These are phyloP conservation scores for Globisporangium solare DNA, from an alignment of 352 stramenopile genomes.

Conservation along the genomic window DNA sequence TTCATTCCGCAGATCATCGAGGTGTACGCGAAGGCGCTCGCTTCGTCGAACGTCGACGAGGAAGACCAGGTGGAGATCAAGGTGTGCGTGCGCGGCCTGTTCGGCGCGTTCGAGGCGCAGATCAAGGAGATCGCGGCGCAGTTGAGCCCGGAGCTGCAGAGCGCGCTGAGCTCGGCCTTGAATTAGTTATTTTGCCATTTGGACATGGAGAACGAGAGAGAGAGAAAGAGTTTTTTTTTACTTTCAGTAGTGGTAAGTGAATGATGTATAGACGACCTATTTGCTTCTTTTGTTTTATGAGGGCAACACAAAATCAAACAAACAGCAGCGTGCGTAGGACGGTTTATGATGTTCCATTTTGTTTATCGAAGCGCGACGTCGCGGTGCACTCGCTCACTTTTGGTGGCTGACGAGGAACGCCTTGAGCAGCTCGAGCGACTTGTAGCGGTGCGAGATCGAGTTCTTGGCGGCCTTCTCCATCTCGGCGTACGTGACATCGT, in stretches of 20 bases:
- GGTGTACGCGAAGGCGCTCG: constrained; percentile 77
- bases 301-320: background rate
- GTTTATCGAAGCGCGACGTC: no score
- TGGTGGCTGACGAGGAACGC: constrained; percentile 21
- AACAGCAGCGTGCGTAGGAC: background rate
- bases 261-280: constrained; percentile 15
- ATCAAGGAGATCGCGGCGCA: constrained; percentile 75
- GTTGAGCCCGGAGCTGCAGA: constrained; percentile 70
- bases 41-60: constrained; percentile 62
- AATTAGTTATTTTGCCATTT: constrained; percentile 30
- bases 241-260: background rate
- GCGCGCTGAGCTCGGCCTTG: constrained; percentile 51
- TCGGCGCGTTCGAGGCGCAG: constrained; percentile 66
- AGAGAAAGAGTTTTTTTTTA: constrained; percentile 1
- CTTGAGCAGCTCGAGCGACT: constrained; percentile 67
- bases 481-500: constrained; percentile 84
- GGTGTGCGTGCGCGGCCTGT: constrained; percentile 54
- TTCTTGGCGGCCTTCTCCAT: constrained; percentile 90
- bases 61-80: constrained; percentile 73
- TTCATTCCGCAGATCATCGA: constrained; percentile 72
- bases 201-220: background rate
- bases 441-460: constrained; percentile 88
- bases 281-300: constrained; percentile 10
- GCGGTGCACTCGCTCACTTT: no score
- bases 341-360: background rate